Evolutionary conservation across 1,139 yeast species (phyloP).

Genomic region (Zygoascus sp.): DNA sequence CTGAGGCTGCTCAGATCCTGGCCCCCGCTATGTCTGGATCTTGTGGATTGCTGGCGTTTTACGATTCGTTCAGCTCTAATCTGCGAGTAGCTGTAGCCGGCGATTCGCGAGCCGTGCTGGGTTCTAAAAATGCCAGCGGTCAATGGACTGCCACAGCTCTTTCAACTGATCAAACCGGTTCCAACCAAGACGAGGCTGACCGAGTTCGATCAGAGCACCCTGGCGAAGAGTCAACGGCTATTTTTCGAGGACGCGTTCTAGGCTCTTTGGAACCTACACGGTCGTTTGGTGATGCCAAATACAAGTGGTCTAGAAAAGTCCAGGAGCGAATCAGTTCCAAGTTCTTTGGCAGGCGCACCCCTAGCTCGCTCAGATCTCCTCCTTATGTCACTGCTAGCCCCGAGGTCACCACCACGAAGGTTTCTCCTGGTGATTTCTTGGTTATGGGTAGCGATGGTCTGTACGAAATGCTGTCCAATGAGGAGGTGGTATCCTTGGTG

Average conservation of each 20-base stretch:
- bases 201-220: constrained; percentile 88
- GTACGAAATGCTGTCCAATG: constrained; percentile 86
- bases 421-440: constrained; percentile 77
- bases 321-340: constrained; percentile 71
- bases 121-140: constrained; percentile 56
- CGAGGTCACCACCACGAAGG: constrained; percentile 75
- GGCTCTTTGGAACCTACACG: constrained; percentile 96
- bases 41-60: constrained; percentile 83
- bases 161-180: constrained; percentile 91
- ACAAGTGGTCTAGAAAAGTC: constrained; percentile 72
- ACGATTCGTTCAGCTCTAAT: constrained; percentile 66
- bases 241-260: constrained; percentile 76
- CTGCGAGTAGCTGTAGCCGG: constrained; percentile 94
- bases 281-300: constrained; percentile 96
- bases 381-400: constrained; percentile 98
- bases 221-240: constrained; percentile 74
- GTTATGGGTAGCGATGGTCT: constrained; percentile 95
- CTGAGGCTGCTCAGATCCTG: constrained; percentile 66
- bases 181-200: constrained; percentile 80
- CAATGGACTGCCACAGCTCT: constrained; percentile 86
- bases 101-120: constrained; percentile 88
- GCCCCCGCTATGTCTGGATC: constrained; percentile 96
- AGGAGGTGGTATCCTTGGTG: constrained; percentile 87
- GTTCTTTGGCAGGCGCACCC: constrained; percentile 80
- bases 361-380: constrained; percentile 76